Evolutionary conservation across 2,329 filamentous ascomycete species (phyloP), one percentile per base, ranked within the genome.

Genomic region (Fusarium mexicanum): DNA sequence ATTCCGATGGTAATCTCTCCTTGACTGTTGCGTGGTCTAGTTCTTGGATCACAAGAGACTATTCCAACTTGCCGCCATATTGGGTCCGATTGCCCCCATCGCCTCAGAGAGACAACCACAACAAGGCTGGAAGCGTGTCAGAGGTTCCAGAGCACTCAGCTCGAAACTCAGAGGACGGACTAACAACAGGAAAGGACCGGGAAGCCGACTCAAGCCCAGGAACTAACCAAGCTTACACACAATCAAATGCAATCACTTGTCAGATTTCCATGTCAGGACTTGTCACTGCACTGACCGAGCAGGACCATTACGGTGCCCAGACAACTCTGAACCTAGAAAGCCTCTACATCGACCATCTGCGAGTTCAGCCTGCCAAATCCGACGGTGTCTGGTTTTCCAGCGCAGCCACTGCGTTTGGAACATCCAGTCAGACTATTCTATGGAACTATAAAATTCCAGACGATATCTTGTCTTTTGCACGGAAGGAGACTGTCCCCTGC

Each of bases 371-470:
- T 16, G 76, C 64, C 29, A 80, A 74, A 35, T 82, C 80, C 2
- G 80, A 82, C 37, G 87, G 88, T 14, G 79, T 85, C 16, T 91
- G 89, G 89, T 91, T 91, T 71, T 87, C 88, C 35, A 87, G 85
- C 67, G 86, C 85, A 4, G 85, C 85, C 2, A 91, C 89, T 2
- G 89, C 89, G 1, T 86, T 87, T 66, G 86, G 87, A 26, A 88
- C 87, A 3, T 84, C 86, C 0, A 86, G 84, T 57, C 85, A 87
- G 72, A 90, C 88, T 2, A 84, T 90, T 16, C 82, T 91, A 6
- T 91, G 89, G 89, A 89, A 87, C 77, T 91, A 90, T 81, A 85
- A 86, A 64, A 89, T 91, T 53, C 88, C 89, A 0, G 83, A 87
- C 26, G 84, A 85, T 7, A 80, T 91, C 9, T 75, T 90, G 4